These are phyloP conservation scores for Kodamaea laetipori DNA, from an alignment of 805 yeast species.

Conservation along the genomic window DNA sequence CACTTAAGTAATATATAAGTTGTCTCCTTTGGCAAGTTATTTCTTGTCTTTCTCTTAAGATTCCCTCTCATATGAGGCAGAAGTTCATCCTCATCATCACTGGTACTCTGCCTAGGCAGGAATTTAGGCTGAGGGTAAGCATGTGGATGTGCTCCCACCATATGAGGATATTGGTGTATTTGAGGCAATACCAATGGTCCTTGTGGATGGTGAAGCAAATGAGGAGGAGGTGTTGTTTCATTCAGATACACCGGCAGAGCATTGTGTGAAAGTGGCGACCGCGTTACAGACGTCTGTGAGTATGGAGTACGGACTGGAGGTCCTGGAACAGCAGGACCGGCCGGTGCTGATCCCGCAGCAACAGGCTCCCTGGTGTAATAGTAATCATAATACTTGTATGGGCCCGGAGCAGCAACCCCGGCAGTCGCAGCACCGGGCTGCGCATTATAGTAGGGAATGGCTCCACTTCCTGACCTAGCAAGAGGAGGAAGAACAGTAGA, in stretches of 20 bases:
- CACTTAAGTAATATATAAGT: slow-evolving; percentile 71
- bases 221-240: slow-evolving; percentile 16
- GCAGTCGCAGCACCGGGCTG: slow-evolving; percentile 8
- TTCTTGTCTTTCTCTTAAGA: slow-evolving; percentile 48
- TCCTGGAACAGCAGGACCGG: background rate
- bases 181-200: slow-evolving; percentile 8
- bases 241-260: slow-evolving; percentile 15
- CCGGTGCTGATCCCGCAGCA: no score
- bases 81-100: slow-evolving; percentile 9
- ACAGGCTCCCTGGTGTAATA: slow-evolving; percentile 7
- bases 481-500: background rate
- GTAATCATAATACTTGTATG: slow-evolving; percentile 18
- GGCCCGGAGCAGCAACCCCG: slow-evolving; percentile 12
- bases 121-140: background rate
- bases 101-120: slow-evolving; percentile 1
- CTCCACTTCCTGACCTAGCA: slow-evolving; percentile 1
- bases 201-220: slow-evolving; percentile 8
- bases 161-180: slow-evolving; percentile 6
- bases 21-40: slow-evolving; percentile 77
- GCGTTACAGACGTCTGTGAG: background rate
- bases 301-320: no score
- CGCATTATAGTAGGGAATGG: slow-evolving; percentile 1
- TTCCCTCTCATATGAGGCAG: slow-evolving; percentile 13
- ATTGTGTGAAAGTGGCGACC: slow-evolving; percentile 15
- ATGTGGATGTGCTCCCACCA: background rate